phyloP scores from a whole-genome alignment of 768 basidiomycete genomes.

The Mycena venus region DNA sequence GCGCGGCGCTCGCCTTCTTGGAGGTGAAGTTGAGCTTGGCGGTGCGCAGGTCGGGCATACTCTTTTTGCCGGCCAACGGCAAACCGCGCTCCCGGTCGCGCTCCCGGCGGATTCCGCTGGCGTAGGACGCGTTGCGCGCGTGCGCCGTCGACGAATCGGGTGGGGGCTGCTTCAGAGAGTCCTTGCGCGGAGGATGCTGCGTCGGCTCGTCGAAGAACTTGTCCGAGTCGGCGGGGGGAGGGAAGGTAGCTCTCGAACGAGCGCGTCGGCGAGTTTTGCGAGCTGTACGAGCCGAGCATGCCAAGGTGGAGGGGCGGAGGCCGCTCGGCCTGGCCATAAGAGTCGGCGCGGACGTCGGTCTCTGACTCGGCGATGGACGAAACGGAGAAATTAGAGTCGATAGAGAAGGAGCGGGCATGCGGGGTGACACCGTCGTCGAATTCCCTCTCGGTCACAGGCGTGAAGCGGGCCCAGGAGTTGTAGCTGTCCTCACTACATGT shows the following conservation, averaged over 20 bases:
- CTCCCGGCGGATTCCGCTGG: conserved; percentile 51
- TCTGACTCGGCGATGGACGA: conserved; percentile 59
- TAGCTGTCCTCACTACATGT: conserved; percentile 57
- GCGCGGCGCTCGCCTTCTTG: conserved; percentile 32
- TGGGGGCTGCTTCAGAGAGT: conserved; percentile 37
- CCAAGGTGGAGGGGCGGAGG: conserved; percentile 66
- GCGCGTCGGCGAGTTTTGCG: conserved; percentile 59
- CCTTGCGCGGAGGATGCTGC: conserved; percentile 30
- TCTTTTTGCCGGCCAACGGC: conserved; percentile 74
- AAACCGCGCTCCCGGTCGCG: conserved; percentile 47
- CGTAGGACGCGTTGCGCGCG: conserved; percentile 66
- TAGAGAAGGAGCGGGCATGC: conserved; percentile 72
- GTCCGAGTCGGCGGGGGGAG: conserved; percentile 69
- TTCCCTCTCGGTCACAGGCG: conserved; percentile 45
- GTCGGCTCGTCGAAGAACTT: conserved; percentile 60
- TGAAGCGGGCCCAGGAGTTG: conserved; percentile 60
- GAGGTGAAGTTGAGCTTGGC: conserved; percentile 55
- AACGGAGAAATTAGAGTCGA: conserved; percentile 68
- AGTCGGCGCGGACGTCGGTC: conserved; percentile 40
- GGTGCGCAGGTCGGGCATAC: conserved; percentile 85
- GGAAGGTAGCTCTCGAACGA: conserved; percentile 70
- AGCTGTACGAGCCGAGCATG: conserved; percentile 55
- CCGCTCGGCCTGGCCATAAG: conserved; percentile 49
- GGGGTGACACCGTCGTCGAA: conserved; percentile 55
- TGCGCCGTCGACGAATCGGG: conserved; percentile 44